Percentiles rank a stretch among this genome's conserved stretches.
phyloP scores from a whole-genome alignment of 163 green algal genomes.

The Coccomyxa subellipsoidea region DNA sequence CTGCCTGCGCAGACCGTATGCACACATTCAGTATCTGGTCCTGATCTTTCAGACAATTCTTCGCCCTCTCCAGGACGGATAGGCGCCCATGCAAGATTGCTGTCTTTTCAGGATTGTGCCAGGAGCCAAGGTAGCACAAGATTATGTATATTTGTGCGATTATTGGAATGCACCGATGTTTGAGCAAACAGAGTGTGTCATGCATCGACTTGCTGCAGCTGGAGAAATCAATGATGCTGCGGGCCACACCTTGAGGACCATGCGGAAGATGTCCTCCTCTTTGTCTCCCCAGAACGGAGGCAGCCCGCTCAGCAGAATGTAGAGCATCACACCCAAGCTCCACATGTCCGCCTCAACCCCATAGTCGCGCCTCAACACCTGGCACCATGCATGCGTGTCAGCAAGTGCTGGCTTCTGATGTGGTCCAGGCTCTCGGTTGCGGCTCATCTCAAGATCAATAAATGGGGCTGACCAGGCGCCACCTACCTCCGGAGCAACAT shows the following conservation, averaged over 20 bases:
- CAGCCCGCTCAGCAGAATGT: slow-evolving; percentile 87
- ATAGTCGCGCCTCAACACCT: slow-evolving; percentile 70
- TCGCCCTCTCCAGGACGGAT: too few species aligned
- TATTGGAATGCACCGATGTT: too few species aligned
- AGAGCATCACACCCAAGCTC: slow-evolving; percentile 88
- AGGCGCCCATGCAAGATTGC: too few species aligned
- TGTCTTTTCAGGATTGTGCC: too few species aligned
- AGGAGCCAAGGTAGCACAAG: too few species aligned
- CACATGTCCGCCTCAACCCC: slow-evolving; percentile 67
- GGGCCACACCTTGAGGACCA: slow-evolving; percentile 38
- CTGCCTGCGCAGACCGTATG: slow-evolving; percentile 14
- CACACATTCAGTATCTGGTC: neutral
- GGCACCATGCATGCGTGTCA: neutral
- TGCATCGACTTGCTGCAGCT: too few species aligned
- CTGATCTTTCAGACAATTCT: neutral
- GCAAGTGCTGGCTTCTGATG: neutral
- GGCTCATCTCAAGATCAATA: neutral
- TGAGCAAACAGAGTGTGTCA: too few species aligned
- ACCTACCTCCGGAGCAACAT: slow-evolving; percentile 61
- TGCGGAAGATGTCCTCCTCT: slow-evolving; percentile 83
- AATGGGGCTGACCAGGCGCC: neutral
- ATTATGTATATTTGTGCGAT: too few species aligned
- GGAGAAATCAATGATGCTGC: too few species aligned
- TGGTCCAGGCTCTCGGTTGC: neutral
- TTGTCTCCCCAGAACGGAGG: slow-evolving; percentile 86